Evolutionary conservation across 768 basidiomycete genomes (phyloP).

Genomic region (Tubosaeta sp.): DNA sequence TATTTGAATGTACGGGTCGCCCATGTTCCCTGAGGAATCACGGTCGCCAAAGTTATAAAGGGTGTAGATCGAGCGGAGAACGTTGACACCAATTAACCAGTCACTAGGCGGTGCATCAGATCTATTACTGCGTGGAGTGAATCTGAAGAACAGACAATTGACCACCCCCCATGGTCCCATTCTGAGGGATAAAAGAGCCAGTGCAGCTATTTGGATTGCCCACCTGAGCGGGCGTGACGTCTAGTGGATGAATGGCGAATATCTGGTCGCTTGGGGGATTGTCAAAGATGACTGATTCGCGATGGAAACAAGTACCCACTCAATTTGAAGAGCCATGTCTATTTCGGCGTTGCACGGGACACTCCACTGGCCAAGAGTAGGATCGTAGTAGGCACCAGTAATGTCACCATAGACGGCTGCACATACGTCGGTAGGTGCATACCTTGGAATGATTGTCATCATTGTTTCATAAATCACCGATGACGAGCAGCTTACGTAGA

Average conservation of each 20-base stretch:
- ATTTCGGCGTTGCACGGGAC: conserved; percentile 75
- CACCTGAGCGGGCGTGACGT: conserved; percentile 51
- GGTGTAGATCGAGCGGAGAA: conserved; percentile 77
- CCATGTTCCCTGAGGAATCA: conserved; percentile 57
- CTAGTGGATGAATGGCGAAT: conserved; percentile 77
- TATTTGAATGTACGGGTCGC: conserved; percentile 74
- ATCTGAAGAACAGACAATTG: conserved; percentile 53
- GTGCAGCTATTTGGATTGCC: conserved; percentile 51
- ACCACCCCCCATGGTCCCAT: conserved; percentile 51
- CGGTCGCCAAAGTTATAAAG: conserved; percentile 86
- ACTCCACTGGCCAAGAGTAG: conserved; percentile 54
- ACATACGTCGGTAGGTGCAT: conserved; percentile 61
- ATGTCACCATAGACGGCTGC: conserved; percentile 66
- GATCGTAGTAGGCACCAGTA: conserved; percentile 57
- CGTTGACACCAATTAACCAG: conserved; percentile 79
- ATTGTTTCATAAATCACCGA: not conserved
- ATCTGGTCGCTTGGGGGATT: conserved; percentile 53
- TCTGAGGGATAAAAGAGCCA: conserved; percentile 72
- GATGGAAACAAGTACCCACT: conserved; percentile 39
- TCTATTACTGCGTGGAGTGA: not conserved
- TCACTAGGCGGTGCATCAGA: conserved; percentile 45
- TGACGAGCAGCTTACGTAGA: conserved; percentile 52
- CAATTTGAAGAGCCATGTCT: conserved; percentile 75
- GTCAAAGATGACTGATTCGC: conserved; percentile 10
- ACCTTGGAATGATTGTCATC: conserved; percentile 39